Base-by-base conservation (phyloP, 139 green algal species). In the Microglena sp. region DNA sequence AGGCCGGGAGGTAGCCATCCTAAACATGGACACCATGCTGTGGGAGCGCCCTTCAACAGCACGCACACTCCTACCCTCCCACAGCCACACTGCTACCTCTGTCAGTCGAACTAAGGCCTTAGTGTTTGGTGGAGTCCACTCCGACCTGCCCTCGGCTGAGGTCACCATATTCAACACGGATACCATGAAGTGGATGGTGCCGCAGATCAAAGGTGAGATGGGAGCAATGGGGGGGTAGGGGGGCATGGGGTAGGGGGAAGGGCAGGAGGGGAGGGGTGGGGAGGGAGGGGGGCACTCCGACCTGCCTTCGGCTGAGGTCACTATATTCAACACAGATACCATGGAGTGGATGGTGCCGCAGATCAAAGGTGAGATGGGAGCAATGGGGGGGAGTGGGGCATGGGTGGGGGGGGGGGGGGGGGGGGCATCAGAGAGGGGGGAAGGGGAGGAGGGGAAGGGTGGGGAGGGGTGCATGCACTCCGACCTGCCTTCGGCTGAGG, bases 81-180 rank as follows among this genome's bases (percentile, higher is more conserved):
- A 30, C 18, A 50, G 34, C 50, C 68, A 77, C 55, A 70, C 36
- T 2, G 58, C 56, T 4, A 78, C 66, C 11, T 54, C 69, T 27
- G 67, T 77, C 28, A 68, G 78, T 18, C 68, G 78, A 54, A 82
- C 74, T 69, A 81, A 80, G 66, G 35, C 82, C 34, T 58, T 85
- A 55, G 66, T 77, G 27, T 73, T 69, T n/a, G 67, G 61, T 5
- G 64, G 70, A 33, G 28, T 70, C n/a, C 67, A 66, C 24, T 50
- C 36, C 15, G 70, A 77, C 6, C 18, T 33, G 2, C 22, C 66
- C 2, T 40, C 35, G 1, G 26, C 70, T n/a, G 70, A 77, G 6
- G 59, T 74, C 45, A 56, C 46, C 33, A 2, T 70, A 5, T 44
- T 80, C 33, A 74, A 73, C 43, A 62, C 67, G 26, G 64, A 74